These are phyloP conservation scores for Chlamydomonas incerta DNA, from an alignment of 139 green algal genomes.

Conservation along the genomic window DNA sequence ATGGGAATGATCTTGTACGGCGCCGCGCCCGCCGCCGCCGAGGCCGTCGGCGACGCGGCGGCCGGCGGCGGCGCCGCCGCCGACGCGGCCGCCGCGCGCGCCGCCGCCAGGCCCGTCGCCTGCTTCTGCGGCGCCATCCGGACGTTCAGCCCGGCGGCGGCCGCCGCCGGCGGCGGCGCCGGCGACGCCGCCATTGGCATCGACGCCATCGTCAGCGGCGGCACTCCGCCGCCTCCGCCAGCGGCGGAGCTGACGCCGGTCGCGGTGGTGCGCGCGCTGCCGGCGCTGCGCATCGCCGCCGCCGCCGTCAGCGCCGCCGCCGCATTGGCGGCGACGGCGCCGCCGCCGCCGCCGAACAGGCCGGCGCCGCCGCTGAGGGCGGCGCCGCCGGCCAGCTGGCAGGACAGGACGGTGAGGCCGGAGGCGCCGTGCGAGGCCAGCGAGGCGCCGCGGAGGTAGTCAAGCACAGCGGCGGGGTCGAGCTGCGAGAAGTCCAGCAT, in stretches of 20 bases:
- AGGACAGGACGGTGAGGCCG: constrained; percentile 14
- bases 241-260: neutral
- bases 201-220: neutral
- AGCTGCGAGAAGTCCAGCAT: neutral
- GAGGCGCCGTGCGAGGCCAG: neutral
- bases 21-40: neutral
- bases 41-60: too few relatives aligned
- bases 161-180: neutral
- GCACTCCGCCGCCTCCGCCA: too few relatives aligned
- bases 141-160: neutral
- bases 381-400: neutral
- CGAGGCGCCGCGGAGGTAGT: constrained; percentile 5
- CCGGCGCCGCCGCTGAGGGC: neutral
- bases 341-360: neutral
- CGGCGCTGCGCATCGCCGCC: neutral
- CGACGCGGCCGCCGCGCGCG: too few relatives aligned
- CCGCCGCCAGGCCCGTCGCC: neutral
- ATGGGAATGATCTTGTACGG: constrained; percentile 34
- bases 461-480: neutral
- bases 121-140: neutral
- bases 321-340: neutral
- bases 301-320: neutral
- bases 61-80: neutral
- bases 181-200: neutral
- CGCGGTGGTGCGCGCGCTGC: too few relatives aligned